A percentile compares a stretch with the other conserved stretches of the same genome.
Evolutionary conservation across 2,329 filamentous ascomycete species (phyloP).

Genomic region (Harringtonia aguacate): DNA sequence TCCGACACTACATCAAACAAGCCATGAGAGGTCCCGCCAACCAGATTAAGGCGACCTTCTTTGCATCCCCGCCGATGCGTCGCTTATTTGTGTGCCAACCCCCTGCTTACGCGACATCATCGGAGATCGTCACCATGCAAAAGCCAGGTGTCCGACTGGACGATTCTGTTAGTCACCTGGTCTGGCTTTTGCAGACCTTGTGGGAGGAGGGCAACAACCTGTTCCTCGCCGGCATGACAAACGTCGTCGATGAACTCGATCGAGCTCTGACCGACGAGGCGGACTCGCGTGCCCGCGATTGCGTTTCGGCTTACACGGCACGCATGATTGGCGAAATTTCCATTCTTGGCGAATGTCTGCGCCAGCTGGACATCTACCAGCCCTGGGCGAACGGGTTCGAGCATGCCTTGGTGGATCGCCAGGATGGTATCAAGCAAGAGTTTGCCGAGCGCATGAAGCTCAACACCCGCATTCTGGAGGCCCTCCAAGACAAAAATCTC

Average conservation of each 20-base stretch:
- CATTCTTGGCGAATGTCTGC: slow-evolving; percentile 30
- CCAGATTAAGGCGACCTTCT: slow-evolving; percentile 15
- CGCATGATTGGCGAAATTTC: slow-evolving; percentile 31
- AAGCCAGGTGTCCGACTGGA: slow-evolving; percentile 11
- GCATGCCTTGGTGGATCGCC: slow-evolving; percentile 12
- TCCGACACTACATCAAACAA: slow-evolving; percentile 25
- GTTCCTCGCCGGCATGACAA: not conserved
- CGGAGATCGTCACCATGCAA: slow-evolving; percentile 14
- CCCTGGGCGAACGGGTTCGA: slow-evolving; percentile 36
- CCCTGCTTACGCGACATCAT: slow-evolving; percentile 3
- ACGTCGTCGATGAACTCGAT: slow-evolving; percentile 34
- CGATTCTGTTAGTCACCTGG: slow-evolving; percentile 15
- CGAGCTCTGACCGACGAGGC: slow-evolving; percentile 28
- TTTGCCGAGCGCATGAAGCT: slow-evolving; percentile 10
- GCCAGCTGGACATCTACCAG: slow-evolving; percentile 34
- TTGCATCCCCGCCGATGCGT: slow-evolving; percentile 30
- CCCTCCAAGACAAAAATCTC: slow-evolving; percentile 12
- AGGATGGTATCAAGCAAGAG: slow-evolving; percentile 17
- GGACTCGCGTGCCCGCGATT: slow-evolving; percentile 18
- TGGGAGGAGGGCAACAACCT: slow-evolving; percentile 22
- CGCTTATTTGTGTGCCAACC: slow-evolving; percentile 19
- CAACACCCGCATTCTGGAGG: slow-evolving; percentile 9
- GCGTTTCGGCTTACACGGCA: slow-evolving; percentile 27
- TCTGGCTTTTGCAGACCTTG: slow-evolving; percentile 25
- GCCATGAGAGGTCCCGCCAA: slow-evolving; percentile 19